Evolutionary conservation across 495 filamentous ascomycete species (phyloP), one percentile per base, ranked within the genome.

Genomic region (Penicillium fimorum): DNA sequence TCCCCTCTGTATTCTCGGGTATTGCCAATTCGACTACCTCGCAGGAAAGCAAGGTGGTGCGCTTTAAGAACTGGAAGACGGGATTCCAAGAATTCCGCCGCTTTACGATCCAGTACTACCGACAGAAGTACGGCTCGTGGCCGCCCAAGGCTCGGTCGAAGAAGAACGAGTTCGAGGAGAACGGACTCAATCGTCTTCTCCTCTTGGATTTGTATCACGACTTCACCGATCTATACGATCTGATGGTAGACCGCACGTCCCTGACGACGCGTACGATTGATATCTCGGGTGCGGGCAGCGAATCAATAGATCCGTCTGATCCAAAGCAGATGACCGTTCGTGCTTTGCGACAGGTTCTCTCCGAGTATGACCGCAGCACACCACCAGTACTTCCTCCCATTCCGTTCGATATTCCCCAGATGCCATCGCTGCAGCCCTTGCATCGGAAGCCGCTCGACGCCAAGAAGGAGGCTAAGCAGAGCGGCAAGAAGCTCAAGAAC

Each of bases 371-470:
- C 68, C 83, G 87, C 53, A 90, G 86, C 32, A 87, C 85, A 2
- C 91, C 93, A 2, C 94, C 94, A 0, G 90, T 97, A 0, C 83
- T 91, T 51, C 94, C 94, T 3, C 91, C 92, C 0, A 85, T 97
- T 55, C 95, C 95, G 0, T 97, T 91, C 68, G 94, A 97, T 70
- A 76, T 90, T 20, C 95, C 94, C 20, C 82, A 85, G 61, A 63
- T 95, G 17, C 94, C 92, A 0, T 81, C 78, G 10, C 73, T 94
- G 54, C 72, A 82, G n/a, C 69, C 80, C 5, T 74, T 87, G 20
- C 77, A 87, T 47, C 76, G 83, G 29, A 78, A 86, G 56, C 75
- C 79, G 1, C 71, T 87, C 32, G 79, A 90, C 35, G 65, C 80
- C 18, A 91, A 89, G 69, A 88, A 87, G 62, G 86, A 91, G 53